Conservation (phyloP, 768 basidiomycete species). For the Tulasnella sp. region DNA sequence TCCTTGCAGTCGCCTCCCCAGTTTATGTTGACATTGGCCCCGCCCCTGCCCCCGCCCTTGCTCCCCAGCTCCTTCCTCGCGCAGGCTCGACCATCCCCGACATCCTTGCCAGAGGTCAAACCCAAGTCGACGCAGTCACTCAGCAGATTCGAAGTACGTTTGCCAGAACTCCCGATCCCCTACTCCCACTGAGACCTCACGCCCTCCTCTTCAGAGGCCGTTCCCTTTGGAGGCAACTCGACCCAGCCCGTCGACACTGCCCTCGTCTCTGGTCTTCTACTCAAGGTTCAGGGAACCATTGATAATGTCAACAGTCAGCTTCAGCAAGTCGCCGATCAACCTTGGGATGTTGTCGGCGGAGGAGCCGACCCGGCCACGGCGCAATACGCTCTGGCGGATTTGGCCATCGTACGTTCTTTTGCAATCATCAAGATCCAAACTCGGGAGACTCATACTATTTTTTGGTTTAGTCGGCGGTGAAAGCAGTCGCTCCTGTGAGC, state of each 20-base stretch:
- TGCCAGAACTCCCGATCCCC: not conserved
- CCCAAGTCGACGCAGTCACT: not conserved
- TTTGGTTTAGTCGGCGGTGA: not conserved
- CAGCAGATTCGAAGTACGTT: not conserved
- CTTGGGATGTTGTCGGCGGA: not conserved
- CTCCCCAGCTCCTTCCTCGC: not conserved
- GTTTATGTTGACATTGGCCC: not conserved
- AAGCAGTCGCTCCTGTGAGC: not conserved
- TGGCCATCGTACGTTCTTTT: not conserved
- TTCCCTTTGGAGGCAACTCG: not conserved
- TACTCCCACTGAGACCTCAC: not conserved
- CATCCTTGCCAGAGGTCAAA: not conserved
- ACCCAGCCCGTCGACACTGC: not conserved
- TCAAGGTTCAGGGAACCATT: not conserved
- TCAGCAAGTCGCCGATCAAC: not conserved
- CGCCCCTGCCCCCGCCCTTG: not conserved
- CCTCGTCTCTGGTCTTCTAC: not conserved
- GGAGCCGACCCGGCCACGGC: not conserved
- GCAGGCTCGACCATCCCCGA: not conserved
- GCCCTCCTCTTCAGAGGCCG: not conserved
- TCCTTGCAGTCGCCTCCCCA: not conserved
- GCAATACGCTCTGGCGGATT: not conserved
- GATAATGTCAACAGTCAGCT: not conserved
- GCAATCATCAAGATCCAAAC: not conserved
- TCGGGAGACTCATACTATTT: not conserved